phyloP scores from a whole-genome alignment of 148 eudicot species.

The Heliosperma pusillum region DNA sequence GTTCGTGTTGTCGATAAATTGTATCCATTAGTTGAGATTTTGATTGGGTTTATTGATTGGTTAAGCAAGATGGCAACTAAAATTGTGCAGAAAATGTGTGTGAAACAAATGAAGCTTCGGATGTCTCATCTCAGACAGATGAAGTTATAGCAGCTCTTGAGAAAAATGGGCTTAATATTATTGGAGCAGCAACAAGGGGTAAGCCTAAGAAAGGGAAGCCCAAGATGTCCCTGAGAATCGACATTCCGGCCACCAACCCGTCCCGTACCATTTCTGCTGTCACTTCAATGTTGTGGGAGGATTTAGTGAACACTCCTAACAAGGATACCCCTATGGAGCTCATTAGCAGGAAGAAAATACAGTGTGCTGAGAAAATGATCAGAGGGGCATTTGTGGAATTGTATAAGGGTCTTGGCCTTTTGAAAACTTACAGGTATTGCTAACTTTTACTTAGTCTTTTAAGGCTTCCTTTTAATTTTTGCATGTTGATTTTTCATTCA shows the following conservation, averaged over 20 bases:
- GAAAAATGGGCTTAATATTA: slow-evolving; percentile 59
- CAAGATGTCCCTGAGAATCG: slow-evolving; percentile 63
- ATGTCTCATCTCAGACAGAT: slow-evolving; percentile 46
- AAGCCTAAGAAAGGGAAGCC: slow-evolving; percentile 74
- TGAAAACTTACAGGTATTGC: slow-evolving; percentile 78
- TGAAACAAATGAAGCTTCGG: slow-evolving; percentile 42
- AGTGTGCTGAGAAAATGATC: slow-evolving; percentile 88
- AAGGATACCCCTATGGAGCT: slow-evolving; percentile 58
- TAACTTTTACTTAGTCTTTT: not conserved
- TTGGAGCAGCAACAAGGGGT: slow-evolving; percentile 37
- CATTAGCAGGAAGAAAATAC: slow-evolving; percentile 74
- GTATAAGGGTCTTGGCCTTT: slow-evolving; percentile 79
- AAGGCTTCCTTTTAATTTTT: not conserved
- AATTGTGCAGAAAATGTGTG: slow-evolving; percentile 43
- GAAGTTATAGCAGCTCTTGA: slow-evolving; percentile 76
- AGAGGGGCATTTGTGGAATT: slow-evolving; percentile 92
- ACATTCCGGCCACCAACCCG: slow-evolving; percentile 65
- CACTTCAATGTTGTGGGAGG: slow-evolving; percentile 82
- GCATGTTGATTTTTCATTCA: too few species aligned
- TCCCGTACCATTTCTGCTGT: slow-evolving; percentile 63
- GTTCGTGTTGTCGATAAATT: not conserved
- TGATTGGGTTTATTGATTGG: not conserved
- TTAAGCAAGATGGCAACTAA: slow-evolving; percentile 13
- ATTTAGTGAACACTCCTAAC: slow-evolving; percentile 56
- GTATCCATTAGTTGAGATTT: not conserved